Evolutionary conservation across 2,329 filamentous ascomycete species (phyloP).

Genomic region (Aspergillus oerlinghausenensis): DNA sequence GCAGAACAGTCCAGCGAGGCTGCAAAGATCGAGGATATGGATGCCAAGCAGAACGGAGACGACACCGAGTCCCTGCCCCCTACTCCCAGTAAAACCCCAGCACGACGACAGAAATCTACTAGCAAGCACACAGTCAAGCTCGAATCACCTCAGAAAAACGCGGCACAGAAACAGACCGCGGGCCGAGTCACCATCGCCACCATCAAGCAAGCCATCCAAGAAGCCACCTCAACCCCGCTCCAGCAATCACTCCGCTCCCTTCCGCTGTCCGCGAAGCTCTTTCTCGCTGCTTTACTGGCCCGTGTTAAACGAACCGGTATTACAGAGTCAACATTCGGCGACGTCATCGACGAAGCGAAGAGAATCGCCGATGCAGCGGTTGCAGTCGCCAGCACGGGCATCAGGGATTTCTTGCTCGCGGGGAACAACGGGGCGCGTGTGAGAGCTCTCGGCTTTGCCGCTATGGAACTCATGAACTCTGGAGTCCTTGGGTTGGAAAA

Average conservation of each 20-base stretch:
- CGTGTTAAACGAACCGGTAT: conserved; percentile 78
- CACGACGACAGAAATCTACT: conserved; percentile 23
- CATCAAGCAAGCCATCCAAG: conserved; percentile 89
- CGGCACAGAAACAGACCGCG: conserved; percentile 26
- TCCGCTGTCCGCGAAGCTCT: conserved; percentile 75
- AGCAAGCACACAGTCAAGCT: conserved; percentile 14
- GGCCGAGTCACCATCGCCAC: conserved; percentile 81
- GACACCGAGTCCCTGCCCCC: conserved; percentile 36
- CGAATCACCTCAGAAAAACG: conserved; percentile 17
- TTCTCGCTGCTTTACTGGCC: conserved; percentile 76
- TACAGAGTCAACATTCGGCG: conserved; percentile 80
- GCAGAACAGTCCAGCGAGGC: conserved; percentile 68
- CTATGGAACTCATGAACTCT: conserved; percentile 77
- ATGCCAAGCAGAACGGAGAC: conserved; percentile 18
- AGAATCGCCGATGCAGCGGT: conserved; percentile 52
- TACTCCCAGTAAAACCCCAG: conserved; percentile 42
- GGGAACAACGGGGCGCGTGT: conserved; percentile 44
- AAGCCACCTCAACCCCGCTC: conserved; percentile 87
- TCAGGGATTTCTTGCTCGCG: conserved; percentile 57
- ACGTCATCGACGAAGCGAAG: conserved; percentile 81
- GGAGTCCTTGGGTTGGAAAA: conserved; percentile 79
- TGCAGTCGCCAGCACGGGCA: conserved; percentile 45
- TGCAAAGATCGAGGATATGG: conserved; percentile 18
- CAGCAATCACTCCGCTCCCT: conserved; percentile 83
- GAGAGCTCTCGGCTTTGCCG: conserved; percentile 63